phyloP scores from a whole-genome alignment of 164 flowering plant species.

The Litsea cubeba region DNA sequence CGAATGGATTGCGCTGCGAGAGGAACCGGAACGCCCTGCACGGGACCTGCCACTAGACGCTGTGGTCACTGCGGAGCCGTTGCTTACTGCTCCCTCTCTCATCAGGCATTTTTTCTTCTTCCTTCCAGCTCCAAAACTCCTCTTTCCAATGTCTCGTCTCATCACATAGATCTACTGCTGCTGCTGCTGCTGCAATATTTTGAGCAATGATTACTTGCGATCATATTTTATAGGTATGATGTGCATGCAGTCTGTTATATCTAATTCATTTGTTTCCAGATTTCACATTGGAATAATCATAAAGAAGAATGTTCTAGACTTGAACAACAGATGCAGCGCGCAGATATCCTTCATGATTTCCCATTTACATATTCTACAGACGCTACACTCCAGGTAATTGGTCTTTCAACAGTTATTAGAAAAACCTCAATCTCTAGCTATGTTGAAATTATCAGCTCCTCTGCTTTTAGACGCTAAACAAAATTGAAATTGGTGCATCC shows the following conservation, averaged over 20 bases:
- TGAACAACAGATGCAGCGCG: slow-evolving; percentile 57
- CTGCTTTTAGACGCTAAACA: background rate
- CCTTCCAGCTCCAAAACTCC: background rate
- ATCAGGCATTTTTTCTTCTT: slow-evolving; percentile 44
- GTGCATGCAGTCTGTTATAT: background rate
- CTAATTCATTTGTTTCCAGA: slow-evolving; percentile 24
- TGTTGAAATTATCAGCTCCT: background rate
- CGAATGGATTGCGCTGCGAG: slow-evolving; percentile 78
- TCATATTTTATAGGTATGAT: background rate
- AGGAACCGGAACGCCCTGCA: slow-evolving; percentile 56
- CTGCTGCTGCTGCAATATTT: background rate
- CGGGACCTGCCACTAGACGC: slow-evolving; percentile 54
- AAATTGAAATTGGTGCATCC: background rate
- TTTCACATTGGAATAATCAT: slow-evolving; percentile 69
- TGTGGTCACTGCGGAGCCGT: slow-evolving; percentile 76
- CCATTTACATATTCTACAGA: slow-evolving; percentile 71
- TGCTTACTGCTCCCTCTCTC: slow-evolving; percentile 78
- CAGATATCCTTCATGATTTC: slow-evolving; percentile 52
- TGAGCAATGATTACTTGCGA: background rate
- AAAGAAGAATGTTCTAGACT: slow-evolving; percentile 81
- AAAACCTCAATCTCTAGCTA: background rate
- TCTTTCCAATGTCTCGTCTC: background rate
- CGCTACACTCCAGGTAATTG: slow-evolving; percentile 49
- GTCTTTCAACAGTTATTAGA: background rate
- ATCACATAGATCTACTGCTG: background rate